Evolutionary conservation across 2,329 filamentous ascomycete genomes (phyloP).

Genomic region (Fonsecaea erecta): DNA sequence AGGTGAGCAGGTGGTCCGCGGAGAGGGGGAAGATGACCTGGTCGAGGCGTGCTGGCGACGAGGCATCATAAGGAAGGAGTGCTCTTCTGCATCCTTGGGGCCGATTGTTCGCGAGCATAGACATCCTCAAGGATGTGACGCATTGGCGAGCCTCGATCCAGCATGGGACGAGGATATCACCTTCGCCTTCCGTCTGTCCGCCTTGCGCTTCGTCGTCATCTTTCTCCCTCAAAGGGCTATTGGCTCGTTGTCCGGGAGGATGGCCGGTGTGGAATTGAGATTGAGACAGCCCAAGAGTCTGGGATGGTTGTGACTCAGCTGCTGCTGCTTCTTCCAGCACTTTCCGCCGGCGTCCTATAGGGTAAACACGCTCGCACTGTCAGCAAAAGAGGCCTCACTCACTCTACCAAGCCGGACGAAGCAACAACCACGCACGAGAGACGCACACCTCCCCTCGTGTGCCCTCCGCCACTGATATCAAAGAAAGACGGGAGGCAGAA

Average conservation of each 20-base stretch:
- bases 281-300: too few species aligned
- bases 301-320: too few species aligned
- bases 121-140: conserved; percentile 20
- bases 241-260: neutral
- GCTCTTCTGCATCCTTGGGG: neutral
- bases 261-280: neutral
- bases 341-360: neutral
- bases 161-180: conserved; percentile 33
- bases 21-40: conserved; percentile 46
- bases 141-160: conserved; percentile 44
- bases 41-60: neutral
- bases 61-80: neutral
- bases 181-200: neutral
- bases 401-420: too few species aligned
- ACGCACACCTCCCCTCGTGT: neutral
- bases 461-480: too few species aligned
- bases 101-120: neutral
- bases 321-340: neutral
- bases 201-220: too few species aligned
- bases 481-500: too few species aligned
- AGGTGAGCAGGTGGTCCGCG: conserved; percentile 51
- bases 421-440: too few species aligned
- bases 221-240: neutral
- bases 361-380: neutral
- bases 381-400: neutral